Base-by-base conservation (phyloP, 257 asterid species). In the Marsdenia floribunda region DNA sequence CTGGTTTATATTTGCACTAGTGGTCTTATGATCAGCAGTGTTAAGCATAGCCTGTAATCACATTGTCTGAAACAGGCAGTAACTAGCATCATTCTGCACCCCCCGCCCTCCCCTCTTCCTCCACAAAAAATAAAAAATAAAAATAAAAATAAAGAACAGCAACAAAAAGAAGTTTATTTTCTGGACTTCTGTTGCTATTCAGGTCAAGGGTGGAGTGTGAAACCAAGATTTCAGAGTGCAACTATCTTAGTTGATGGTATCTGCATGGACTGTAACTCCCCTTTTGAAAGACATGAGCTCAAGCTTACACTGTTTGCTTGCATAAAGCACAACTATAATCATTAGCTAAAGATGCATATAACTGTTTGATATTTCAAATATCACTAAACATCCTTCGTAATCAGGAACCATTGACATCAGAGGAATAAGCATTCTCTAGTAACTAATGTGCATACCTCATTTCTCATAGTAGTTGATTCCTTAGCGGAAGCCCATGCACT, bases 401-500 rank as follows among this genome's bases (percentile, higher is more conserved):
- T 58, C 66, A 60, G 66, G 11, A 26, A 9, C 16, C 66, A 24
- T 26, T 29, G 6, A 0, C 19, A 26, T 0, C 5, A 3, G 3
- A 26, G 40, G 7, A 26, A 60, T 12, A 26, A 60, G 66, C 40
- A 26, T 24, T 3, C 10, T 0, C 5, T 26, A 65, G 50, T 16
- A 65, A 18, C 70, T 37, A 29, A 18, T 26, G 72, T 18, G 8
- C 65, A n/a, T 82, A 91, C 98, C 97, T 91, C 98, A 74, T 86
- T 87, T 83, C 86, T 91, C 91, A 91, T 86, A 65, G 91, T 88
- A 55, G 90, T 38, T 3, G 98, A 91, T 71, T 91, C 96, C 82
- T 86, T 91, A 73, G 98, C 94, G 3, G 96, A 85, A 69, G 97
- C 92, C 93, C 93, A 93, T 78, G 98, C 93, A 68, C 97, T 86